Evolutionary conservation across 2,329 filamentous ascomycete species (phyloP).

Genomic region (Leptodontidium sp.): DNA sequence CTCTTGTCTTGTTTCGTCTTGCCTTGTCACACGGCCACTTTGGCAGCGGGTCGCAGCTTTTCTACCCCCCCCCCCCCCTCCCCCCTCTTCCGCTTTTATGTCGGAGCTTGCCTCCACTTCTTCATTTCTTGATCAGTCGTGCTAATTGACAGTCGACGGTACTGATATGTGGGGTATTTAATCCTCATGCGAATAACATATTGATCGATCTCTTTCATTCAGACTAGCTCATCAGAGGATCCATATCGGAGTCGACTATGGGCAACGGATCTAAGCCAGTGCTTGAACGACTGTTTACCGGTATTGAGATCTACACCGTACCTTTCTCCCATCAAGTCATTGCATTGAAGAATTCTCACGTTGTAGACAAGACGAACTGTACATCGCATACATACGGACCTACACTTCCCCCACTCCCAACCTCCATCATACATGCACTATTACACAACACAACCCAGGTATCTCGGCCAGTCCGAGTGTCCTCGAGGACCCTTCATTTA

Average conservation of each 20-base stretch:
- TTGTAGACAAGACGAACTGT: not conserved
- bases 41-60: not conserved
- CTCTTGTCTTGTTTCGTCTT: conserved; percentile 1
- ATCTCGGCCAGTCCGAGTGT: not conserved
- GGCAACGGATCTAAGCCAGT: too few relatives aligned
- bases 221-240: not conserved
- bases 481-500: not conserved
- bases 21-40: not conserved
- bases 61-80: too few relatives aligned
- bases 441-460: not conserved
- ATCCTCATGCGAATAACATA: not conserved
- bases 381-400: too few relatives aligned
- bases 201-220: not conserved
- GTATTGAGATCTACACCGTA: not conserved
- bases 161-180: not conserved
- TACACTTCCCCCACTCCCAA: not conserved
- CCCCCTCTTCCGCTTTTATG: not conserved
- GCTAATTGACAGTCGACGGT: not conserved
- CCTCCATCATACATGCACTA: not conserved
- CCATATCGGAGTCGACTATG: not conserved
- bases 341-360: not conserved
- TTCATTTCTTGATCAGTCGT: not conserved
- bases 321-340: not conserved
- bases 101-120: not conserved
- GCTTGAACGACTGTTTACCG: not conserved